These are phyloP conservation scores for Alternaria rosae DNA, from an alignment of 2,329 filamentous ascomycete genomes.

Conservation along the genomic window DNA sequence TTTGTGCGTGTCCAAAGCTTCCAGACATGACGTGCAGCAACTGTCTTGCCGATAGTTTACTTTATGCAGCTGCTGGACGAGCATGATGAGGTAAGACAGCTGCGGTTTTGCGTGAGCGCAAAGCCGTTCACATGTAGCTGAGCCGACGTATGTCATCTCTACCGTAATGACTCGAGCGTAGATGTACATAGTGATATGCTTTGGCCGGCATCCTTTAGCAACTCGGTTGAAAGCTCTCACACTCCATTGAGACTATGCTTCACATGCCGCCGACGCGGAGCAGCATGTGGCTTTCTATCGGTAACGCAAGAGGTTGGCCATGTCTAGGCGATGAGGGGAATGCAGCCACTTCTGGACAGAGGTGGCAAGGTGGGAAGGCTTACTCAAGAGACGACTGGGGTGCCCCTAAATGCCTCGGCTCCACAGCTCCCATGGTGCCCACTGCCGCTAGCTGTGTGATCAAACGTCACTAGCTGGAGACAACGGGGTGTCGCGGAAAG, in stretches of 20 bases:
- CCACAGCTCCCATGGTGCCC: slow-evolving; percentile 6
- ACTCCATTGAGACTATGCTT: neutral
- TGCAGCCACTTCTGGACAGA: neutral
- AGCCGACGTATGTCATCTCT: too few relatives aligned
- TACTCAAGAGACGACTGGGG: slow-evolving; percentile 1
- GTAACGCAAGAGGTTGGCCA: neutral
- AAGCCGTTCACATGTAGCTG: too few relatives aligned
- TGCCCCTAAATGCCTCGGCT: slow-evolving; percentile 17
- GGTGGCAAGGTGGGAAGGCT: neutral
- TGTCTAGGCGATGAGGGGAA: slow-evolving; percentile 14
- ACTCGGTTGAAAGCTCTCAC: neutral
- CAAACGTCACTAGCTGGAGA: slow-evolving; percentile 8
- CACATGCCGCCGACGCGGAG: neutral
- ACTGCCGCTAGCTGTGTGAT: slow-evolving; percentile 3
- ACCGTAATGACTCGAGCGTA: too few relatives aligned
- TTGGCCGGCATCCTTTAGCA: neutral
- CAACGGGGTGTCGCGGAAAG: neutral
- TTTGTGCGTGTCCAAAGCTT: slow-evolving; percentile 24
- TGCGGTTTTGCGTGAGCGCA: too few relatives aligned
- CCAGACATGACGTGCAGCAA: neutral
- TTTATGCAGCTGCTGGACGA: slow-evolving; percentile 8
- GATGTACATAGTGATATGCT: too few relatives aligned
- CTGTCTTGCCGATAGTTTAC: slow-evolving; percentile 3
- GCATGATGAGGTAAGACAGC: too few relatives aligned
- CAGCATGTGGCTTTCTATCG: neutral